A percentile compares a stretch with the other conserved stretches of the same genome.
Evolutionary conservation across 176 grass and related monocot genomes (phyloP).

Genomic region (Canna indica): DNA sequence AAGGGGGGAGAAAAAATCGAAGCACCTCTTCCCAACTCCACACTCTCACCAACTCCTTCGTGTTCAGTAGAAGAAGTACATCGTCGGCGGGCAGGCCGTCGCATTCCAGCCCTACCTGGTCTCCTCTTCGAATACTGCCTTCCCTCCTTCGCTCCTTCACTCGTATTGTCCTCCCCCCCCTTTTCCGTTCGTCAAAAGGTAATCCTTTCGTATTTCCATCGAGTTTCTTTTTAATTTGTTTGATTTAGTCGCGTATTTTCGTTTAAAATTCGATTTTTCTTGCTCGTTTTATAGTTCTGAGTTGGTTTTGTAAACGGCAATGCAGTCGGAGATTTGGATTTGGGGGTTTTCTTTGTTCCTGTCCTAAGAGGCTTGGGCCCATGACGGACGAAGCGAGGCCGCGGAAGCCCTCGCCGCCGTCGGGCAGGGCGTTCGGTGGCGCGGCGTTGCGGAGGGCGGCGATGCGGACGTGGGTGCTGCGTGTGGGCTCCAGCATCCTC

Average conservation of each 20-base stretch:
- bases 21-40: background rate
- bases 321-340: constrained; percentile 1
- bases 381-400: constrained; percentile 11
- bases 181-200: background rate
- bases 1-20: background rate
- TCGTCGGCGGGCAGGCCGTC: background rate
- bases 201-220: background rate
- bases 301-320: background rate
- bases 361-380: background rate
- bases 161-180: background rate
- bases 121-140: background rate
- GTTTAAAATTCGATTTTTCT: background rate
- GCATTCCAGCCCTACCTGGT: background rate
- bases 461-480: constrained; percentile 43
- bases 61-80: background rate
- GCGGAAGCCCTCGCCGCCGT: constrained; percentile 15
- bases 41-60: background rate
- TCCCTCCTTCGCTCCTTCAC: background rate
- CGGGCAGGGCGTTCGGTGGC: constrained; percentile 24
- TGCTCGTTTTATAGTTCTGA: background rate
- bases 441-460: constrained; percentile 12
- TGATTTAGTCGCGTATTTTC: background rate
- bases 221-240: background rate
- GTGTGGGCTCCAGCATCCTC: constrained; percentile 56
- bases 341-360: background rate